Base-by-base conservation (phyloP, 2,329 filamentous ascomycete species). In the Proliferodiscus dingleyae region DNA sequence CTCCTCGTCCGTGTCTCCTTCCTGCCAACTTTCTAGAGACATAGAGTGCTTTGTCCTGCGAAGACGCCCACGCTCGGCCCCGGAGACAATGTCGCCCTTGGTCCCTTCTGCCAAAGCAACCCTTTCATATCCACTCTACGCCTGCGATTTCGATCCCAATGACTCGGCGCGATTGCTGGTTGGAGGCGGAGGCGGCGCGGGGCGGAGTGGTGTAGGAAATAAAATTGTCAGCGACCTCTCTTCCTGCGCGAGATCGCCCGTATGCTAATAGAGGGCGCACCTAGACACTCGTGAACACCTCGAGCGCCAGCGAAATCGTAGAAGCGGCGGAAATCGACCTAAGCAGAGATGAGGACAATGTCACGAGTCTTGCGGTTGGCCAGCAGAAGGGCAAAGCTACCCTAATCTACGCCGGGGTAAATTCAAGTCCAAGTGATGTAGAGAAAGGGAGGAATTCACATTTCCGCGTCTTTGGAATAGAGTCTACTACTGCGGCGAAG, bases 111-210 rank as follows among this genome's bases (percentile, higher is more conserved):
- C 63, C 26, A 64, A 63, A 47, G 43, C 51, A 15, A 63, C 80
- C 45, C 78, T 94, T 54, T 79, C 81, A 47, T 96, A 91, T 66
- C 90, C 90, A 39, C 78, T 95, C 48, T 95, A 89, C 66, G 81
- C 85, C 45, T 86, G 89, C 64, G 89, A 89, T 62, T 96, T 95
- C 66, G 89, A 95, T 62, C 87, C 85, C 41, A 77, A 84, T 60
- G 82, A 94, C 69, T 77, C 83, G 49, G 78, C 78, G 52, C 82
- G 83, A 53, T 73, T 96, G 19, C 71, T 95, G 7, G 87, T 95
- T 29, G 89, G 85, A 49, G 91, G 91, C 42, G 91, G 91, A 51
- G 91, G 91, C 54, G 91, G 91, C 41, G 82, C 87, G 53, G 82
- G 86, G 39, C 80, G 81, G 54, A 89, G 80, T 55, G 89, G 89